phyloP scores from a whole-genome alignment of 2,329 filamentous ascomycete genomes.

The Berkeleyomyces basicola region DNA sequence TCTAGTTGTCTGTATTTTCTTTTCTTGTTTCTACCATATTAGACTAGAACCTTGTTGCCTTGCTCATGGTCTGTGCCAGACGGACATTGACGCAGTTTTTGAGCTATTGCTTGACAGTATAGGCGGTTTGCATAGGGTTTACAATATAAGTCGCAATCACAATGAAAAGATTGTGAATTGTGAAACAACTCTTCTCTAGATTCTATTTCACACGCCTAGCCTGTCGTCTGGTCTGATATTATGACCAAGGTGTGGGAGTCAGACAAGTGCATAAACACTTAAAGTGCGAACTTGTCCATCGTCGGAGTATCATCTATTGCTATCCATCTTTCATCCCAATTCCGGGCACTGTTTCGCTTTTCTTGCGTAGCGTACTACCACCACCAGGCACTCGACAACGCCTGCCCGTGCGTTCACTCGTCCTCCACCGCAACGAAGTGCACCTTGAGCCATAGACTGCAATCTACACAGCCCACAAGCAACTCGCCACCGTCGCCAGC shows the following conservation, averaged over 20 bases:
- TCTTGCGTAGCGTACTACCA: not conserved
- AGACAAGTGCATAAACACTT: not conserved
- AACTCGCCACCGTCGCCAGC: constrained; percentile 41
- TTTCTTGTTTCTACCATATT: not conserved
- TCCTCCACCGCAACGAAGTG: constrained; percentile 40
- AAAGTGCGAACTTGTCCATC: no score
- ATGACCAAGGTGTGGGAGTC: not conserved
- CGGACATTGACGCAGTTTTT: not conserved
- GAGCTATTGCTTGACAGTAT: no score
- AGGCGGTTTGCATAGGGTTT: not conserved
- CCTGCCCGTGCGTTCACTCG: not conserved
- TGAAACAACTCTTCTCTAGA: not conserved
- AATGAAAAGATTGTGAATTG: not conserved
- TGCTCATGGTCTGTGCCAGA: constrained; percentile 12
- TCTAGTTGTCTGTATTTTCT: constrained; percentile 14
- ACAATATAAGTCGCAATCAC: not conserved
- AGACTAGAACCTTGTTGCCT: not conserved
- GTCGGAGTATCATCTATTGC: not conserved
- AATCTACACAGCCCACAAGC: constrained; percentile 48
- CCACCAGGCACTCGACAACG: not conserved
- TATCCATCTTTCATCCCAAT: not conserved
- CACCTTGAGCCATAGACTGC: constrained; percentile 49
- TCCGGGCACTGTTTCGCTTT: not conserved
- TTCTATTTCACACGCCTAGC: not conserved
- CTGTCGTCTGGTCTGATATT: not conserved